Base-by-base conservation (phyloP, 495 filamentous ascomycete species). In the Tuber brumale region DNA sequence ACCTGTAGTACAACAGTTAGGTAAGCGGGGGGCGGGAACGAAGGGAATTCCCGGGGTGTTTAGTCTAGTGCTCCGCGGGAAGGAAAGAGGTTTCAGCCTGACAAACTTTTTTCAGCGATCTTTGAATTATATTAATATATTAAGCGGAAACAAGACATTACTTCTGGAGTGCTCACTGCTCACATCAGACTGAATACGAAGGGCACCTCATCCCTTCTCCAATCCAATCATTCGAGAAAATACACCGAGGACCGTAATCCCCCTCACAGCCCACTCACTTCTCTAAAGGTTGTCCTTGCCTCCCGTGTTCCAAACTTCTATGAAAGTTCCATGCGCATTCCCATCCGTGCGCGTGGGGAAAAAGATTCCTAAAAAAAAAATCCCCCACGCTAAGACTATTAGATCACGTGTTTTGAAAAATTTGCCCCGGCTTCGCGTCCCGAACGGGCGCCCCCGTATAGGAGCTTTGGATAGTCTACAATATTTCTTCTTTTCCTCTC, bases 401-500 rank as follows among this genome's bases (percentile, higher is more conserved):
- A 61, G 57, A 66, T 66, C 57, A 66, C 57, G 57, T 66, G 57
- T 35, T 66, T 5, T 16, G 57, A 66, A 66, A 66, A 66, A 66
- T 66, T 66, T 66, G 27, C 27, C 27, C 57, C 0, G 46, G 51
- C 57, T 35, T 66, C 57, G n/a, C 27, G 57, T 31, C 48, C 23
- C 48, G 9, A 18, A 16, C 12, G 57, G 18, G 27, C 27, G 3
- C 51, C 51, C 27, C 57, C 27, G 16, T 66, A 35, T 14, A 35
- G 31, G 31, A 66, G 57, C 27, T 66, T 35, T 66, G 57, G 16
- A 66, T 18, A n/a, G n/a, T n/a, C n/a, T n/a, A 66, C 57, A 66
- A 66, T 66, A 66, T 66, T 66, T 66, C 57, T 66, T 66, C 57
- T 66, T 66, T 66, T 35, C 57, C 57, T 66, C 27, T 66, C 27